These are phyloP conservation scores for Trichoderma semiorbis DNA, from an alignment of 2,329 filamentous ascomycete genomes.

Conservation along the genomic window DNA sequence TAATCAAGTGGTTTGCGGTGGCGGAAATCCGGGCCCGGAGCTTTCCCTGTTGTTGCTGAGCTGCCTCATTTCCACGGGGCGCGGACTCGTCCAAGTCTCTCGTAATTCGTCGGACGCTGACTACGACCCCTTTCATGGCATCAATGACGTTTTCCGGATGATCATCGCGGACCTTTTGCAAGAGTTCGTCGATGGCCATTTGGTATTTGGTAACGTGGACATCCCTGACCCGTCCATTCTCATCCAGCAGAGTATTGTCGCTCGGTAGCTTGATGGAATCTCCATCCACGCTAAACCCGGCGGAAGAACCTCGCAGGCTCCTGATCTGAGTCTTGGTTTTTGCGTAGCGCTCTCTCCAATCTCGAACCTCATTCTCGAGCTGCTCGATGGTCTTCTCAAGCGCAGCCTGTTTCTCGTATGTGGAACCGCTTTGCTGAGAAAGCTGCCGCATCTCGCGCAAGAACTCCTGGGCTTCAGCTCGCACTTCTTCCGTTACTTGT, in stretches of 20 bases:
- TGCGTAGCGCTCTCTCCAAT: conserved; percentile 89
- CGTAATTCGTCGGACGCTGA: conserved; percentile 78
- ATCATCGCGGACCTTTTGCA: conserved; percentile 72
- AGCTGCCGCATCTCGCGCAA: conserved; percentile 85
- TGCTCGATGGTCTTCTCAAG: conserved; percentile 70
- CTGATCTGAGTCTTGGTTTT: conserved; percentile 84
- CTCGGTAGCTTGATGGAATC: conserved; percentile 66
- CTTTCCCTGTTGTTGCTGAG: conserved; percentile 60
- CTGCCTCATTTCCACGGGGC: conserved; percentile 50
- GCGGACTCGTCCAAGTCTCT: conserved; percentile 68
- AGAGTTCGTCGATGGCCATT: conserved; percentile 85
- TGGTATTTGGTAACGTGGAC: conserved; percentile 94
- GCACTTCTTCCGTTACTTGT: conserved; percentile 80
- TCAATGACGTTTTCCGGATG: conserved; percentile 73
- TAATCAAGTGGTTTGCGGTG: conserved; percentile 93
- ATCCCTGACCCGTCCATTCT: conserved; percentile 79
- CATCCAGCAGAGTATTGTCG: conserved; percentile 64
- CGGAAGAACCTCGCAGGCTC: conserved; percentile 74
- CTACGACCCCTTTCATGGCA: conserved; percentile 81
- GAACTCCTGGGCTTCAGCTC: conserved; percentile 77
- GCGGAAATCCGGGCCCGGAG: conserved; percentile 82
- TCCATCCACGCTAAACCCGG: conserved; percentile 65
- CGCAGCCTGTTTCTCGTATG: conserved; percentile 77
- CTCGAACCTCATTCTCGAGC: conserved; percentile 77
- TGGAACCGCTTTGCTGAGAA: conserved; percentile 73